These are phyloP conservation scores for Diaporthe vexans DNA, from an alignment of 2,329 filamentous ascomycete species.

Conservation along the genomic window DNA sequence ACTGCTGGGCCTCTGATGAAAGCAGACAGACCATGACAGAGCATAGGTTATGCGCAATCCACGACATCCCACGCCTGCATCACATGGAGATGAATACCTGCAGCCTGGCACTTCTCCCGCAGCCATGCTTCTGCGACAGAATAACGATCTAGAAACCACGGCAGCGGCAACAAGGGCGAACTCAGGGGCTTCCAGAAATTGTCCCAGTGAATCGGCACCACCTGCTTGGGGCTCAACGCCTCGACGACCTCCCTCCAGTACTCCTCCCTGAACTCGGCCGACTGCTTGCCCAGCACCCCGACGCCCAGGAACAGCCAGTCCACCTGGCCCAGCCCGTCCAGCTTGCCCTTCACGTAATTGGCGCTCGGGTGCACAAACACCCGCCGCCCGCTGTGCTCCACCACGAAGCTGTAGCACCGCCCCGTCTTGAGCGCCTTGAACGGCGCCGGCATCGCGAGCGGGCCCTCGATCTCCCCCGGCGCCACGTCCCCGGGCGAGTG, in stretches of 20 bases:
- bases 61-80: constrained; percentile 14
- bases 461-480: constrained; percentile 24
- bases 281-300: constrained; percentile 21
- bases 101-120: constrained; percentile 12
- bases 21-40: too few relatives aligned
- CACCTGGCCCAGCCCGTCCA: constrained; percentile 1
- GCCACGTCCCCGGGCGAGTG: constrained; percentile 29
- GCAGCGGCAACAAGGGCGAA: constrained; percentile 13
- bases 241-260: constrained; percentile 10
- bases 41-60: not conserved
- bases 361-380: constrained; percentile 26
- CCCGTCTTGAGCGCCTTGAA: constrained; percentile 20
- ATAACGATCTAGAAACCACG: constrained; percentile 6
- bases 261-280: constrained; percentile 11
- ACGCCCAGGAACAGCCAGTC: constrained; percentile 27
- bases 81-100: not conserved
- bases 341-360: constrained; percentile 18
- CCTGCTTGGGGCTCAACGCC: constrained; percentile 3
- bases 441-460: constrained; percentile 23
- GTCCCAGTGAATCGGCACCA: constrained; percentile 27
- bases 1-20: too few relatives aligned
- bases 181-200: constrained; percentile 26
- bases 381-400: constrained; percentile 6
- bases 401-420: constrained; percentile 18
- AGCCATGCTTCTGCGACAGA: constrained; percentile 18